phyloP scores from a whole-genome alignment of 1,139 yeast genomes.

The Hansenula lynferdii region DNA sequence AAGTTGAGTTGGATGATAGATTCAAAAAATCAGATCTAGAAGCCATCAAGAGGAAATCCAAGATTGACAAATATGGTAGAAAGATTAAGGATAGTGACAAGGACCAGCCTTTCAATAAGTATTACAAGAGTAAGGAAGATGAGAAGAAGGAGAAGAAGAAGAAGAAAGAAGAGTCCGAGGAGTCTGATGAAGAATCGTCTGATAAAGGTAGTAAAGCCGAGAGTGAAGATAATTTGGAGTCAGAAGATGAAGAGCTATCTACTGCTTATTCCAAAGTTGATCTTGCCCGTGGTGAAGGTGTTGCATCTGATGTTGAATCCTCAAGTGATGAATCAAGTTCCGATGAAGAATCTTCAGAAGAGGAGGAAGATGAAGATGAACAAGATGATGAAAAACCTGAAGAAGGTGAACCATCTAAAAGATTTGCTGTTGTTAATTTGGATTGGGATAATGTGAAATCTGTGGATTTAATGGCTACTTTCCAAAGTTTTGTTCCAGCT shows the following conservation, averaged over 20 bases:
- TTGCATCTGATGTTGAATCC: conserved; percentile 34
- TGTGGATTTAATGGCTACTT: conserved; percentile 85
- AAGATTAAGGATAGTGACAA: conserved; percentile 43
- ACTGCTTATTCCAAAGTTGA: conserved; percentile 36
- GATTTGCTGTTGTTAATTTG: conserved; percentile 90
- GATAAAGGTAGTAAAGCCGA: conserved; percentile 22
- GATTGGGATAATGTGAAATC: conserved; percentile 96
- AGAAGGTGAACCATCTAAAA: conserved; percentile 76
- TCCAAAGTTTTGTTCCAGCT: conserved; percentile 78
- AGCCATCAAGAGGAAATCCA: conserved; percentile 52
- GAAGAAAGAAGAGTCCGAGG: conserved; percentile 22
- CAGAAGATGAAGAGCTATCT: conserved; percentile 19
- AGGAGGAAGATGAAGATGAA: conserved; percentile 50
- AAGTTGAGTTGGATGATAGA: conserved; percentile 81
- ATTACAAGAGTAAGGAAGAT: conserved; percentile 36
- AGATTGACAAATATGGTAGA: conserved; percentile 86
- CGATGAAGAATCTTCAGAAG: conserved; percentile 35
- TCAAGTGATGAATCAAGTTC: conserved; percentile 33
- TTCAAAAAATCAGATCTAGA: conserved; percentile 70
- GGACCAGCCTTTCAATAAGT: conserved; percentile 53
- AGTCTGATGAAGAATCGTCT: conserved; percentile 9
- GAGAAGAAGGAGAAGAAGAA: conserved; percentile 22
- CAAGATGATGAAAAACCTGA: conserved; percentile 59
- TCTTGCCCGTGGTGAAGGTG: conserved; percentile 73
- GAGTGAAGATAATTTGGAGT: conserved; percentile 22